phyloP scores from a whole-genome alignment of 768 basidiomycete species.

The Agaricus subrufescens region DNA sequence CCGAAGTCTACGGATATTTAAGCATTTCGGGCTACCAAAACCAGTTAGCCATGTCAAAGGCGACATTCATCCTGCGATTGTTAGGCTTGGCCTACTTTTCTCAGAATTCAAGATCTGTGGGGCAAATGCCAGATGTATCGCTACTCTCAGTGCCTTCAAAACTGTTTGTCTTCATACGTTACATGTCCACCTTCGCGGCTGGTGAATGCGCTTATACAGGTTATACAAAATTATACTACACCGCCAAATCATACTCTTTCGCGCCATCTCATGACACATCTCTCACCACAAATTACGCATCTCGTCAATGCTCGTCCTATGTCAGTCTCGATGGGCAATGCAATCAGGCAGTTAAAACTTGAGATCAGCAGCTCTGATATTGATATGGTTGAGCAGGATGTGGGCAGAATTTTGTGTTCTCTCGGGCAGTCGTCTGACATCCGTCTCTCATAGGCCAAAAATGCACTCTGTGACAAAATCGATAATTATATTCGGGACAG shows the following conservation, averaged over 20 bases:
- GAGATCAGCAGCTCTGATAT: constrained; percentile 92
- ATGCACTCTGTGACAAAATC: constrained; percentile 76
- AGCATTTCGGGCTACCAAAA: constrained; percentile 80
- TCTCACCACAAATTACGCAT: constrained; percentile 91
- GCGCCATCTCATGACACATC: constrained; percentile 85
- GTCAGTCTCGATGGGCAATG: constrained; percentile 93
- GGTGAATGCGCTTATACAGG: constrained; percentile 36
- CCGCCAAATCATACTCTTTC: constrained; percentile 85
- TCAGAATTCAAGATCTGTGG: constrained; percentile 90
- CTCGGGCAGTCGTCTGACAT: constrained; percentile 4
- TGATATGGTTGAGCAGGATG: constrained; percentile 94
- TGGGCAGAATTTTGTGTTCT: constrained; percentile 25
- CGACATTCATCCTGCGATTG: constrained; percentile 86
- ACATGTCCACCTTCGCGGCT: constrained; percentile 9
- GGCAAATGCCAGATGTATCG: constrained; percentile 93
- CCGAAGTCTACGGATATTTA: constrained; percentile 76
- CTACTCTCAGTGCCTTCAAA: constrained; percentile 88
- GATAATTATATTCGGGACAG: constrained; percentile 93
- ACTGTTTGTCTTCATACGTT: constrained; percentile 48
- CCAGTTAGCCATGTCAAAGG: constrained; percentile 58
- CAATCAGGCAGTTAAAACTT: constrained; percentile 89
- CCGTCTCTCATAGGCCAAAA: constrained; percentile 64
- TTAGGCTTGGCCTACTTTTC: constrained; percentile 85
- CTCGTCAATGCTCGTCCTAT: constrained; percentile 84
- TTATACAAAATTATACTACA: constrained; percentile 87